Percentiles rank a stretch among this genome's conserved stretches.
Evolutionary conservation across 1,284 basidiomycete genomes (phyloP).

Genomic region (Apiotrichum domesticum): DNA sequence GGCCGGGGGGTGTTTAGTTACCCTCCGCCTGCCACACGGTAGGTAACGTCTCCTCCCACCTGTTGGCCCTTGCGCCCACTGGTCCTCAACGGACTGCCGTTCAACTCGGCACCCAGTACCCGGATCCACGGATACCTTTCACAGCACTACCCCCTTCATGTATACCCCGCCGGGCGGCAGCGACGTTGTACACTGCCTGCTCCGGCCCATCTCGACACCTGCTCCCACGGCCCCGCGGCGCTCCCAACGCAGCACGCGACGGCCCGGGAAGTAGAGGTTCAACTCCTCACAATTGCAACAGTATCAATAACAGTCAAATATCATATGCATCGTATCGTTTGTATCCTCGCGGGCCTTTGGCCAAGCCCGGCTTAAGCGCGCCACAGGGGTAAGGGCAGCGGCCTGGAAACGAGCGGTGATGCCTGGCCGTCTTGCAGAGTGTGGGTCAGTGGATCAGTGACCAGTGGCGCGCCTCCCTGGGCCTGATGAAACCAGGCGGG

Average conservation of each 20-base stretch:
- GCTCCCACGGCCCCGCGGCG: constrained; percentile 1
- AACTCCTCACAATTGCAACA: constrained; percentile 6
- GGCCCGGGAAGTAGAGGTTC: constrained; percentile 6
- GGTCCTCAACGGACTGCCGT: constrained; percentile 18
- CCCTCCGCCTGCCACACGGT: background rate
- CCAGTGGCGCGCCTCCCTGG: too few relatives aligned
- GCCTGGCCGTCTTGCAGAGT: too few relatives aligned
- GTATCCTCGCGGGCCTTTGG: too few relatives aligned
- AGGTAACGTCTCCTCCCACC: background rate
- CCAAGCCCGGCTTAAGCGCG: too few relatives aligned
- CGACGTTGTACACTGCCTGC: too few relatives aligned
- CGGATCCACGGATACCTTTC: constrained; percentile 13
- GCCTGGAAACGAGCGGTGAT: too few relatives aligned
- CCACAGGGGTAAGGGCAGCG: background rate
- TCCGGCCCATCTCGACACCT: background rate
- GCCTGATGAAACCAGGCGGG: too few relatives aligned
- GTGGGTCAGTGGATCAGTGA: too few relatives aligned
- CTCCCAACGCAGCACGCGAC: constrained; percentile 5
- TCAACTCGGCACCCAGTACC: constrained; percentile 17
- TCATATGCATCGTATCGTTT: background rate
- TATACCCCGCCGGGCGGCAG: constrained; percentile 6
- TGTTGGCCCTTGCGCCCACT: background rate
- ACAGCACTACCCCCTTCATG: constrained; percentile 13
- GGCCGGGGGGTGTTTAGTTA: too few relatives aligned
- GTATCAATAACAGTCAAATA: background rate